Base-by-base conservation (phyloP, 352 stramenopile species). In the Phytopythium helicoides region DNA sequence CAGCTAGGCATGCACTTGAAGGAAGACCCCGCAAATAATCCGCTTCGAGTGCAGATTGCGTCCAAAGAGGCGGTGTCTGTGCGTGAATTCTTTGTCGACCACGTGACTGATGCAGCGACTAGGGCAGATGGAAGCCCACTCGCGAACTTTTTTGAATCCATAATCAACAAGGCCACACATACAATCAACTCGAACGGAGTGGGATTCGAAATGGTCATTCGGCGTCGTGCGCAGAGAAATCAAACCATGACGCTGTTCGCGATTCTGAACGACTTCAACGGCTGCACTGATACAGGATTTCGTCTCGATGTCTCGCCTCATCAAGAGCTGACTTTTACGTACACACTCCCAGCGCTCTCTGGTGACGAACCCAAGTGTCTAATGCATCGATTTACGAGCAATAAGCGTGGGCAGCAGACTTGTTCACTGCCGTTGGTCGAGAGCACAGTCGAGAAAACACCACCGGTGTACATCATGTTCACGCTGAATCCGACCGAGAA, bases 171-270 rank as follows among this genome's bases (percentile, higher is more conserved):
- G 16, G 15, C 23, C n/a, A 52, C 28, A 9, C 28, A 44, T 3
- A 41, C 10, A 14, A 4, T 16, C 3, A 19, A 23, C 3, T 21
- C 28, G 21, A 41, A 50, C 40, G 77, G 84, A 4, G 61, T 89
- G 36, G 87, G 73, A 10, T 89, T 94, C 44, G 84, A 94, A 48
- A 68, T 91, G 52, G 69, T 79, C 5, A 56, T 89, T 9, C 73
- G 83, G 6, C 61, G 67, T 7, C 76, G 66, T 2, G 31, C 54
- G 1, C 18, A 54, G 16, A 44, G 23, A 1, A 86, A 81, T 48
- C 64, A 59, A 3, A 77, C 60, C 28, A 87, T 90, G 76, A 88
- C 81, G 25, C 49, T 94, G 12, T 87, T 94, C 46, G 81, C 68
- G 21, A 86, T 94, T 31, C 58, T 68, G 1, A 90, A 86, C 47